These are phyloP conservation scores for Mortierella sp. DNA, from an alignment of 371 early-diverging fungal species.

Conservation along the genomic window DNA sequence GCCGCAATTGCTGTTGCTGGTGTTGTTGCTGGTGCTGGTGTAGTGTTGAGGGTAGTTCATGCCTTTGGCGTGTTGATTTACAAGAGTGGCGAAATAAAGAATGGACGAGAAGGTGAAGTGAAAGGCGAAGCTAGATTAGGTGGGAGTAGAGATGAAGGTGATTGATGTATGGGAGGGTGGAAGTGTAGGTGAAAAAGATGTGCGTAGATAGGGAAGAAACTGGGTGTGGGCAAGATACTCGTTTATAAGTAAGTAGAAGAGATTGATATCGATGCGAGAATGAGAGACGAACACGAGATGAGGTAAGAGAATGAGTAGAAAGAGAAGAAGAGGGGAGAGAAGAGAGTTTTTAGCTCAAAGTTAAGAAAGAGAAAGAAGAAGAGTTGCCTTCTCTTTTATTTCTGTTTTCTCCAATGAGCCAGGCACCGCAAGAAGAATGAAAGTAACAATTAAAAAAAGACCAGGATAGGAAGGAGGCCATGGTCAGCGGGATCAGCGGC, in stretches of 20 bases:
- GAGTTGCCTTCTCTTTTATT: not conserved
- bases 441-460: too few relatives aligned
- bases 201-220: not conserved
- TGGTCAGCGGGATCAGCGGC: conserved; percentile 1
- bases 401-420: too few relatives aligned
- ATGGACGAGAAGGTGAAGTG: not conserved
- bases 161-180: not conserved
- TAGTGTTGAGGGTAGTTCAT: conserved; percentile 3
- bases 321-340: not conserved
- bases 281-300: not conserved
- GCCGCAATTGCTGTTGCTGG: conserved; percentile 7
- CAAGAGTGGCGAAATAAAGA: not conserved
- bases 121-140: not conserved
- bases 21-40: not conserved
- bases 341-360: conserved; percentile 1
- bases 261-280: not conserved
- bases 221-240: not conserved
- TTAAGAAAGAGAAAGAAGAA: not conserved
- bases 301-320: too few relatives aligned
- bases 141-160: not conserved
- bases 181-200: not conserved
- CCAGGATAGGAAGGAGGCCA: conserved; percentile 9
- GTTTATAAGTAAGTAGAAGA: not conserved
- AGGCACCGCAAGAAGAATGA: too few relatives aligned
- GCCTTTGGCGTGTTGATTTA: not conserved